Conservation (phyloP, 306 rosid genomes). For the Fragaria iinumae region DNA sequence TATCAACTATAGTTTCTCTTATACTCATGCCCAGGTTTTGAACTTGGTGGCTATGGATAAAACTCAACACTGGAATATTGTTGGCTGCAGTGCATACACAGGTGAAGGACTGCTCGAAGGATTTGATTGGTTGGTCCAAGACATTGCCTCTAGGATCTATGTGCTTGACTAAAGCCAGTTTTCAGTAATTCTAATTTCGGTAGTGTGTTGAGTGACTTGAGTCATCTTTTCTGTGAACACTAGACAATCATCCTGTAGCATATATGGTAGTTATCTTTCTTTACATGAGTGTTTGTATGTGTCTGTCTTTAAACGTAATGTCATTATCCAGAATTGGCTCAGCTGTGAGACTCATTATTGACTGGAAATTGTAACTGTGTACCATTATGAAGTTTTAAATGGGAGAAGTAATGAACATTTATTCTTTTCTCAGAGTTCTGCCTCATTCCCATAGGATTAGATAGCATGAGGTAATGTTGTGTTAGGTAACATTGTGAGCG, state of each 20-base stretch:
- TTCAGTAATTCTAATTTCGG: constrained; percentile 1
- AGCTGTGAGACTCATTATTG: background rate
- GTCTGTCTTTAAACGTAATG: background rate
- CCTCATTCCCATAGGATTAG: too few relatives aligned
- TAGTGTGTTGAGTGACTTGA: background rate
- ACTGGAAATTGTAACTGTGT: too few relatives aligned
- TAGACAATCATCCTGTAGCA: background rate
- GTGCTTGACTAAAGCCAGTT: constrained; percentile 37
- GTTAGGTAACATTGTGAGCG: too few relatives aligned
- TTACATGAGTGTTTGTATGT: background rate
- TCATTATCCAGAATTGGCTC: background rate
- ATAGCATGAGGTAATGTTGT: too few relatives aligned
- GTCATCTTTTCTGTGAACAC: background rate
- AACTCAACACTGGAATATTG: constrained; percentile 72
- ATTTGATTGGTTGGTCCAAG: constrained; percentile 87
- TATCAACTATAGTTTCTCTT: constrained; percentile 8
- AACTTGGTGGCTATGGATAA: constrained; percentile 78
- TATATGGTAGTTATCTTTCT: too few relatives aligned
- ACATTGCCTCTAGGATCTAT: constrained; percentile 79
- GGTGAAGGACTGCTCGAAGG: constrained; percentile 82
- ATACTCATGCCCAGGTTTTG: constrained; percentile 43
- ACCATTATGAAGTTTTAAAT: too few relatives aligned
- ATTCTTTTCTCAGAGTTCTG: too few relatives aligned
- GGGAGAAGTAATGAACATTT: too few relatives aligned
- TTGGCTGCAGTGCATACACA: constrained; percentile 76